A percentile compares a stretch with the other conserved stretches of the same genome.
These are phyloP conservation scores for Suillus hirtellus DNA, from an alignment of 768 basidiomycete genomes.

Conservation along the genomic window DNA sequence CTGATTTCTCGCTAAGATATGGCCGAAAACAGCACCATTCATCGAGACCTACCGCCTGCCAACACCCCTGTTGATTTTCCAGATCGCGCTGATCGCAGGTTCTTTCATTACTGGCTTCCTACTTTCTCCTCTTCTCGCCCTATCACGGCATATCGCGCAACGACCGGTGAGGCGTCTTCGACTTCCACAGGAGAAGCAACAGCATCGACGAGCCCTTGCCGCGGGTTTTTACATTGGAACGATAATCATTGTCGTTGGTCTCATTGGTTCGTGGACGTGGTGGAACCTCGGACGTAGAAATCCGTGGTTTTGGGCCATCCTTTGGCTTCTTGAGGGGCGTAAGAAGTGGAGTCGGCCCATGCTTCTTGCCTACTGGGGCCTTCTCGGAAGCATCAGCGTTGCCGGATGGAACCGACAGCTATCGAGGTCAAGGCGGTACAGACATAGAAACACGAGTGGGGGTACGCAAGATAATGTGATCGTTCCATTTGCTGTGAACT, in stretches of 20 bases:
- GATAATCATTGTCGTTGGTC: slow-evolving; percentile 71
- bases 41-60: slow-evolving; percentile 93
- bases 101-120: slow-evolving; percentile 91
- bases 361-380: slow-evolving; percentile 84
- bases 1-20: slow-evolving; percentile 51
- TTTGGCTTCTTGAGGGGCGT: slow-evolving; percentile 75
- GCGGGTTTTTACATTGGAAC: slow-evolving; percentile 81
- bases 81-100: slow-evolving; percentile 90
- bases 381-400: slow-evolving; percentile 78
- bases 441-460: slow-evolving; percentile 43
- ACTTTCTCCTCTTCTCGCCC: slow-evolving; percentile 88
- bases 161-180: slow-evolving; percentile 80
- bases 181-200: slow-evolving; percentile 78
- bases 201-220: slow-evolving; percentile 82
- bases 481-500: slow-evolving; percentile 29
- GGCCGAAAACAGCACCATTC: slow-evolving; percentile 75
- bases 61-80: slow-evolving; percentile 88
- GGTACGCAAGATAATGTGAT: slow-evolving; percentile 38
- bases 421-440: slow-evolving; percentile 69
- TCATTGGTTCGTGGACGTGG: slow-evolving; percentile 91
- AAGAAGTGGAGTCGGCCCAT: slow-evolving; percentile 78
- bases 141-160: slow-evolving; percentile 90
- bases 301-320: slow-evolving; percentile 85
- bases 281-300: slow-evolving; percentile 81
- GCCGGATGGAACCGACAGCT: slow-evolving; percentile 95